Evolutionary conservation across 371 early-diverging fungal genomes (phyloP), one percentile per base, ranked within the genome.

Genomic region (Mucor irregularis): DNA sequence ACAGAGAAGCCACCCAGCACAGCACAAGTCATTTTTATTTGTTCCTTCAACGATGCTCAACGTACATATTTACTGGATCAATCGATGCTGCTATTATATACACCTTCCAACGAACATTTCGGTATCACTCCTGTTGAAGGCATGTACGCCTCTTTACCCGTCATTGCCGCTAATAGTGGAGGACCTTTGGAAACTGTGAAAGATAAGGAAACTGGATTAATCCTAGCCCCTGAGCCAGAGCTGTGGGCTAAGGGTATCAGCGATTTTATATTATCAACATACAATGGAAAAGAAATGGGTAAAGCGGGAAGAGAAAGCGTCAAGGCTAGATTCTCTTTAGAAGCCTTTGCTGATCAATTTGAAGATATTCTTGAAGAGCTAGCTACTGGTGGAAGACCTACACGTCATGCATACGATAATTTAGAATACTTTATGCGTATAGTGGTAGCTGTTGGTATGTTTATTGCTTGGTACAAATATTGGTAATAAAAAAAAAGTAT

Each of bases 71-170:
- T 98, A 21, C 71, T 97, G n/a, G 57, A 74, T 2, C 54, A 67
- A 3, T 82, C 94, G 1, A 54, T 65, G 8, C 76, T 87, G 3
- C 72, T 95, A 24, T 61, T 97, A 1, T 98, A 98, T 73, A 98
- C 98, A 16, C 98, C 98, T 10, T 76, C 83, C 14, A 83, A 90
- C 63, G 98, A 98, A 68, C 98, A 98, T 64, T 93, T 98, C 68
- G 97, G 97, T 0, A 95, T 98, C 49, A 94, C 93, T 11, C 98
- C 98, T 4, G 84, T 98, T 0, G 98, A 98, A 64, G 93, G 94
- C 48, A 97, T 98, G 98, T 93, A 91, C 69, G 82, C 83, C 30
- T 69, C 76, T 17, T 66, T 91, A 13, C 96, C 97, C 0, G 96
- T 96, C 2, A 81, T 98, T 17, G 97, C 97, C 0, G 82, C 80